These are phyloP conservation scores for Cryptococcus hybrid DNA, from an alignment of 1,284 basidiomycete genomes.

Conservation along the genomic window DNA sequence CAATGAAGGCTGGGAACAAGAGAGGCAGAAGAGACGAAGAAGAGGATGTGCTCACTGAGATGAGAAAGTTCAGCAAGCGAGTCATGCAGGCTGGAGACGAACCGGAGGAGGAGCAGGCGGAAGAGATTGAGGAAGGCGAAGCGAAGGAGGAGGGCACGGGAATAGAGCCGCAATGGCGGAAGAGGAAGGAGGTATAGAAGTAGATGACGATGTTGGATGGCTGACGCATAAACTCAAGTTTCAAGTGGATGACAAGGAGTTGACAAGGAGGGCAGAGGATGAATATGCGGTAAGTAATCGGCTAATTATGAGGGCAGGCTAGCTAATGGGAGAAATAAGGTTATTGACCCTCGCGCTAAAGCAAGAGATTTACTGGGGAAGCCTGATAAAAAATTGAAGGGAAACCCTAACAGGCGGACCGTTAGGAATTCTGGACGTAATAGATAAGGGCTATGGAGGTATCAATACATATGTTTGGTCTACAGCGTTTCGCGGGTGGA, in stretches of 20 bases:
- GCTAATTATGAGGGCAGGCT: background rate
- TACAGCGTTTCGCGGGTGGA: too few species aligned
- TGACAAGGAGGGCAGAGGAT: conserved; percentile 74
- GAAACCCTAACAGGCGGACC: background rate
- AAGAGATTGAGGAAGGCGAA: conserved; percentile 37
- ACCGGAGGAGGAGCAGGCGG: conserved; percentile 23
- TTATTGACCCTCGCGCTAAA: conserved; percentile 50
- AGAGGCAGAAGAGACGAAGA: conserved; percentile 60
- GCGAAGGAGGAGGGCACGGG: conserved; percentile 16
- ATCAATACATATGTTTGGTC: background rate
- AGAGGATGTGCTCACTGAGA: conserved; percentile 65
- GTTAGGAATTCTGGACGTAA: background rate
- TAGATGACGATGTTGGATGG: conserved; percentile 78
- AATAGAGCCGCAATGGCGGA: conserved; percentile 42
- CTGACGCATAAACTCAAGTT: conserved; percentile 72
- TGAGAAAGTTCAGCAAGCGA: conserved; percentile 70
- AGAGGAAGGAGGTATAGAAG: conserved; percentile 64
- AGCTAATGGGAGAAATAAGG: conserved; percentile 19
- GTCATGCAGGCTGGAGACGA: conserved; percentile 43
- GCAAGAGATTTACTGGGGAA: conserved; percentile 29
- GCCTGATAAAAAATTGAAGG: background rate
- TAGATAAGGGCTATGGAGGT: background rate
- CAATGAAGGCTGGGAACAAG: conserved; percentile 35
- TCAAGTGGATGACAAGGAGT: conserved; percentile 67
- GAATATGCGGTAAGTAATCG: conserved; percentile 74